Evolutionary conservation across 305 asterid species (phyloP), one percentile per base, ranked within the genome.

Genomic region (Rubia tinctorum): DNA sequence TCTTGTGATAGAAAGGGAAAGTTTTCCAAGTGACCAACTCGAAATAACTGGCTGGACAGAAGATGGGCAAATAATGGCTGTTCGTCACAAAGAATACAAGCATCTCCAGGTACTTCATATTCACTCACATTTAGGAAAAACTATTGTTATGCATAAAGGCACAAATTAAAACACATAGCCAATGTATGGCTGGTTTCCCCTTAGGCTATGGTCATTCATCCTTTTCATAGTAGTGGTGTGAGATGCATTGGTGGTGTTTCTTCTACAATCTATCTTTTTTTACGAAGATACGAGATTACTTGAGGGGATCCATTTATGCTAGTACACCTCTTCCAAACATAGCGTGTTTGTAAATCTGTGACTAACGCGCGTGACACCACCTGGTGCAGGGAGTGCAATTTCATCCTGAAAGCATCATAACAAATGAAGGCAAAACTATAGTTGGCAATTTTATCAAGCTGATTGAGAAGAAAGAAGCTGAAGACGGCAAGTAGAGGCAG

Each of bases 21-120:
- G 84, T 34, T 94, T 90, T 80, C 98, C 98, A 2, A 78, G 79
- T 65, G 92, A 89, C 67, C 84, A 69, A 67, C 95, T 94, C 12
- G 98, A 94, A 86, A 81, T 90, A 63, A 94, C 97, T 23, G 98
- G 97, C 6, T 90, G 97, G 97, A 94, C 98, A 1, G 98, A 90
- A 80, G 96, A 94, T 53, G 98, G 97, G 37, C 79, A 90, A 64
- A 67, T 94, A 45, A 94, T 94, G 98, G 98, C 89, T 81, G 97
- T 90, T 79, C 96, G 97, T 80, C 98, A 94, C 88, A 89, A 78
- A 86, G 85, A 80, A 27, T 72, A 88, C 80, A 82, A 81, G 75
- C 89, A 90, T 76, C 71, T 93, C 45, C 97, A 78, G 97, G 97
- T 93, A 77, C 58, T 75, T 58, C 20, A 40, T 40, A 25, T 59